Percentiles rank a stretch among this genome's conserved stretches.
These are phyloP conservation scores for Sarocladiaceae sp. DNA, from an alignment of 2,329 filamentous ascomycete genomes.

Conservation along the genomic window DNA sequence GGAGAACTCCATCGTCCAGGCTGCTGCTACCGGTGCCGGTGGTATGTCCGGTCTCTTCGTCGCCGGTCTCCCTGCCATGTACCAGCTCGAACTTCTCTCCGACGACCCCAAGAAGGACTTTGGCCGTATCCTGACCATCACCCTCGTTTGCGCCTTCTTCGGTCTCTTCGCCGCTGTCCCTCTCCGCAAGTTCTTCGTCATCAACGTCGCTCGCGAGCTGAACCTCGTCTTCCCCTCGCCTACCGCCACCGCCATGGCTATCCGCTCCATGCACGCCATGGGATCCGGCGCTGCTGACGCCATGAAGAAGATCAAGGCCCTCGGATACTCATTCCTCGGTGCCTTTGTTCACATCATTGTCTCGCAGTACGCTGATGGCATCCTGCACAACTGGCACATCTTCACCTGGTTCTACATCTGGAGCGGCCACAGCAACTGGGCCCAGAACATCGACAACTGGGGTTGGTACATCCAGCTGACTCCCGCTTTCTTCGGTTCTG, in stretches of 20 bases:
- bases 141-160: constrained; percentile 56
- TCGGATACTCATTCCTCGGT: constrained; percentile 42
- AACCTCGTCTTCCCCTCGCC: constrained; percentile 53
- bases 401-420: constrained; percentile 50
- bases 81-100: constrained; percentile 45
- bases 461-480: constrained; percentile 55
- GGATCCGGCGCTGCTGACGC: constrained; percentile 44
- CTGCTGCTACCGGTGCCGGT: constrained; percentile 52
- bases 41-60: constrained; percentile 52
- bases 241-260: constrained; percentile 55
- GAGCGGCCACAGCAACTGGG: constrained; percentile 42
- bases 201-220: constrained; percentile 56
- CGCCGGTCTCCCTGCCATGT: constrained; percentile 54
- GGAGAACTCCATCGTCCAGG: constrained; percentile 57
- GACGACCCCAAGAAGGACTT: constrained; percentile 48
- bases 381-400: constrained; percentile 53
- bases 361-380: constrained; percentile 52
- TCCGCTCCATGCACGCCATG: constrained; percentile 56
- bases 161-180: constrained; percentile 58
- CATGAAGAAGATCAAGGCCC: constrained; percentile 49
- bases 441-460: constrained; percentile 52
- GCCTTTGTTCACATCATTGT: constrained; percentile 48
- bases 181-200: constrained; percentile 62
- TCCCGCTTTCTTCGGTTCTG: constrained; percentile 44
- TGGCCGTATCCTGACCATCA: constrained; percentile 51